Base-by-base conservation (phyloP, 805 yeast species). In the Grigorovia jiainica region DNA sequence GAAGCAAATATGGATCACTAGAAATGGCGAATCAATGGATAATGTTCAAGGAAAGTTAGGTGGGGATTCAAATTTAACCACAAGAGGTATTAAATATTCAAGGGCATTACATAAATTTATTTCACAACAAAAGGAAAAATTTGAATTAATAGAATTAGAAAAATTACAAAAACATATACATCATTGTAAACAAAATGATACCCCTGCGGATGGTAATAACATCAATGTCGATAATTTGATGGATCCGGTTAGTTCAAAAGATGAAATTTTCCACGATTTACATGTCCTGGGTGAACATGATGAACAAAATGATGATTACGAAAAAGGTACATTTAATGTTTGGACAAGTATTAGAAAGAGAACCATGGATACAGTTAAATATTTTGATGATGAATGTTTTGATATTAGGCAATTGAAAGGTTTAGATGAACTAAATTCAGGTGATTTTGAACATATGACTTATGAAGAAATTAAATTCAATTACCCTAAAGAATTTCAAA, bases 381-480 rank as follows among this genome's bases (percentile, higher is more conserved):
- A 70, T 48, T 87, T 90, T 58, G 76, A 85, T 47, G 95, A 86
- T 42, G 79, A 72, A 31, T 67, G 70, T 29, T 89, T 75, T 60
- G 84, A 84, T 44, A 63, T 86, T 40, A 87, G 90, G 63, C 87
- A 87, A 58, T 82, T 87, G 86, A 71, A 95, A 51, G 84, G 89
- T 92, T 71, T 90, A 49, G 87, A 90, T 61, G 98, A 90, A 63
- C 69, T 90, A 29, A 95, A 95, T 41, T 94, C 95, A 0, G 98
- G 98, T 8, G 76, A 76, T 47, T 86, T 80, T 54, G 97, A 90
- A 52, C 95, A 95, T 3, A 70, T 89, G 81, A 89, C 97, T 0
- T 89, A 92, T 57, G 80, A 78, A 41, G 94, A 90, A 51, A 89
- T 90, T 48, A 84, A 81, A 58, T 65, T 63, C 9, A 65, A 68